phyloP scores from a whole-genome alignment of 768 basidiomycete species.

The Pleurotus eryngii region DNA sequence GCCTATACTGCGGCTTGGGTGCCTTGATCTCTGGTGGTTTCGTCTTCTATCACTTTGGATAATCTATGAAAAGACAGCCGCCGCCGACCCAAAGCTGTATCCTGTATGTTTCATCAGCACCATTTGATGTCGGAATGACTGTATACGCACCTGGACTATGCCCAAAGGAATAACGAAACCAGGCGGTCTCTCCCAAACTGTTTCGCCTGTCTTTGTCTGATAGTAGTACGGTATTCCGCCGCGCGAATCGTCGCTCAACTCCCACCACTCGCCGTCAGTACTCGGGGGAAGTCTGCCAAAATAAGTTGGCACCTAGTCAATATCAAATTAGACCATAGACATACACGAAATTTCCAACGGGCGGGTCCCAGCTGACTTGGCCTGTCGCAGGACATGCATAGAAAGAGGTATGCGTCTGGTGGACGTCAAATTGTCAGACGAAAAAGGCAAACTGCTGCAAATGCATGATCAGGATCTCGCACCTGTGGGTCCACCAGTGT shows the following conservation, averaged over 20 bases:
- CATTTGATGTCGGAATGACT: not conserved
- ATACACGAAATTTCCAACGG: conserved; percentile 85
- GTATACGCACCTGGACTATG: conserved; percentile 67
- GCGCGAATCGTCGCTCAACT: conserved; percentile 79
- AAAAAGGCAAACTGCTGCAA: conserved; percentile 7
- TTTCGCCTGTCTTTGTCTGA: conserved; percentile 87
- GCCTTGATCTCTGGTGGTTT: conserved; percentile 1
- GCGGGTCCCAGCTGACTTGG: conserved; percentile 91
- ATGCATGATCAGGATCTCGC: conserved; percentile 18
- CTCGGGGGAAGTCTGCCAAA: conserved; percentile 70
- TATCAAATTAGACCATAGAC: conserved; percentile 23
- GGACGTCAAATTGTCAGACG: not conserved
- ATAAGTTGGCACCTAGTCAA: conserved; percentile 13
- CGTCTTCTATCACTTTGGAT: conserved; percentile 23
- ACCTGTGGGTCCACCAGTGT: conserved; percentile 91
- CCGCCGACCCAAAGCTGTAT: conserved; percentile 69
- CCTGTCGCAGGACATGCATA: conserved; percentile 93
- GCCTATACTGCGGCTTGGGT: conserved; percentile 22
- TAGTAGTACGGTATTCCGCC: conserved; percentile 90
- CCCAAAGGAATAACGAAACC: conserved; percentile 91
- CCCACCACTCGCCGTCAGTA: conserved; percentile 94
- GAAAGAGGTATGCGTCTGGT: conserved; percentile 64
- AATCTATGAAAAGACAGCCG: conserved; percentile 55
- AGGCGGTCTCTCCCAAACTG: conserved; percentile 88
- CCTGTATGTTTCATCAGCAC: conserved; percentile 34